A percentile compares a stretch with the other conserved stretches of the same genome.
phyloP scores from a whole-genome alignment of 139 green algal species.

The Micractinium sp. region DNA sequence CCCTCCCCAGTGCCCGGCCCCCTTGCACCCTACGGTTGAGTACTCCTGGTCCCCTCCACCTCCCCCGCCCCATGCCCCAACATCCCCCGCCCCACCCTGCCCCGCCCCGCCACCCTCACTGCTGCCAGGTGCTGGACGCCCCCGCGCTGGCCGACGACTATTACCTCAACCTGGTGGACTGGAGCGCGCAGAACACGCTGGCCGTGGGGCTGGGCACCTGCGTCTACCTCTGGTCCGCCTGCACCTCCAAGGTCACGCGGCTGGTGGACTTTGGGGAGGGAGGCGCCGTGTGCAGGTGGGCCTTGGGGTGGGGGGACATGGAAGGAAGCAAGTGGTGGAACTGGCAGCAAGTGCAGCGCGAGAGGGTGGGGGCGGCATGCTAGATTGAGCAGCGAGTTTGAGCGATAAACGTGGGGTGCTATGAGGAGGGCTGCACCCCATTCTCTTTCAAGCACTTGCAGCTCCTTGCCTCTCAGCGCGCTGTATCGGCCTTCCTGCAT shows the following conservation, averaged over 20 bases:
- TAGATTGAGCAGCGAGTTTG: background rate
- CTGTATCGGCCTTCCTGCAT: too few species aligned
- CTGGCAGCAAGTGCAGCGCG: background rate
- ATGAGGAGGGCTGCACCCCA: too few species aligned
- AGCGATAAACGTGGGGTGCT: too few species aligned
- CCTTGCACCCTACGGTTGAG: too few species aligned
- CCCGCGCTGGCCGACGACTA: constrained; percentile 94
- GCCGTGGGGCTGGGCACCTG: constrained; percentile 91
- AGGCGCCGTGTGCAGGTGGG: constrained; percentile 32
- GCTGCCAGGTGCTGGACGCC: constrained; percentile 78
- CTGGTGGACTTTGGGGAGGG: constrained; percentile 46
- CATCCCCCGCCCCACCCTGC: background rate
- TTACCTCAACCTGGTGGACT: constrained; percentile 99
- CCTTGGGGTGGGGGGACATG: background rate
- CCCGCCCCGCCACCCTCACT: background rate
- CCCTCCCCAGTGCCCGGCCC: background rate
- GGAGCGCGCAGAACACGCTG: constrained; percentile 91
- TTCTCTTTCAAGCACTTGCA: background rate
- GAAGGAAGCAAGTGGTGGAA: background rate
- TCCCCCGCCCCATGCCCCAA: background rate
- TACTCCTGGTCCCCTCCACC: background rate
- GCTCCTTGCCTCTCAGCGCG: background rate
- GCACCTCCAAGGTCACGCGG: constrained; percentile 81
- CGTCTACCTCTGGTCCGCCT: constrained; percentile 97
- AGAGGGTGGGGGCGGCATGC: background rate